Conservation (phyloP, 2,329 filamentous ascomycete genomes). For the Sclerotinia trifoliorum region DNA sequence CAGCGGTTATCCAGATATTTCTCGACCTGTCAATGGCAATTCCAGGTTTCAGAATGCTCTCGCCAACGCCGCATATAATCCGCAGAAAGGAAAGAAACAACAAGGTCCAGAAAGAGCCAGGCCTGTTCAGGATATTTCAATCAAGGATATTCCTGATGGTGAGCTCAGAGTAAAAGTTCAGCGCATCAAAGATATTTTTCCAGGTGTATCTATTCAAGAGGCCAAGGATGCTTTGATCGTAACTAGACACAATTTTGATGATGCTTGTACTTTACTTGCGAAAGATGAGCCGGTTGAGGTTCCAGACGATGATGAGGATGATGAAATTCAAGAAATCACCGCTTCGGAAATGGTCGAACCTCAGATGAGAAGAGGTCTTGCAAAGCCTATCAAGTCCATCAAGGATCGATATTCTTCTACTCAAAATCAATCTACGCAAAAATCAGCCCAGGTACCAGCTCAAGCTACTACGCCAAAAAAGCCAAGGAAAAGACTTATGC, state of each 20-base stretch:
- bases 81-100: constrained; percentile 34
- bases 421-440: constrained; percentile 41
- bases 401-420: constrained; percentile 57
- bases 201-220: constrained; percentile 46
- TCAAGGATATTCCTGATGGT: constrained; percentile 53
- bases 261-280: constrained; percentile 51
- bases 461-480: constrained; percentile 32
- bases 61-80: constrained; percentile 31
- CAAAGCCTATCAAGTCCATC: constrained; percentile 54
- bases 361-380: constrained; percentile 54
- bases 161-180: constrained; percentile 50
- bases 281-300: constrained; percentile 27
- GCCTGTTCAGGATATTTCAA: constrained; percentile 45
- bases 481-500: constrained; percentile 39
- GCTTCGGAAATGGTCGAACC: constrained; percentile 42
- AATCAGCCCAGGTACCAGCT: constrained; percentile 24
- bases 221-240: constrained; percentile 51
- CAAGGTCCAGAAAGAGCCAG: constrained; percentile 46
- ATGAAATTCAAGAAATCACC: constrained; percentile 28
- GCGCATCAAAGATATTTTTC: constrained; percentile 51
- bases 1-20: constrained; percentile 32
- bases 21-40: constrained; percentile 44
- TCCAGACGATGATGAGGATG: constrained; percentile 43
- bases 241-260: constrained; percentile 53
- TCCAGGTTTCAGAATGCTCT: constrained; percentile 40